Evolutionary conservation across 345 rosid genomes (phyloP), one percentile per base, ranked within the genome.

Genomic region (Populus tremula): DNA sequence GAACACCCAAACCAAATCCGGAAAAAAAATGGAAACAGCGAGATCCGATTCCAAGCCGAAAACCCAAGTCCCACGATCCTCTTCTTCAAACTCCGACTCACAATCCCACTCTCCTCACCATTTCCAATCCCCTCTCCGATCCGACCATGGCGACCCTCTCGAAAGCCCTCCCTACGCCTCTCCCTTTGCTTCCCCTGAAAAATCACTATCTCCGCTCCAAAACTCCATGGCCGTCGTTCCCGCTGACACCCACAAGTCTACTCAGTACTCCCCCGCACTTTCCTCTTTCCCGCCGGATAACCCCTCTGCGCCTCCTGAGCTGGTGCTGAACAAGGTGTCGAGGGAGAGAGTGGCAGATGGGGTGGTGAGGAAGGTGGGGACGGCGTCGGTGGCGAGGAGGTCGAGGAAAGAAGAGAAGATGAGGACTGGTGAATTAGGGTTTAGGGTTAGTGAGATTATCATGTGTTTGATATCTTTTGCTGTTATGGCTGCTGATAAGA

Each of bases 401-500:
- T 77, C 90, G 65, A 84, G 72, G 75, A 41, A 79, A 31, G 87
- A 75, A 70, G 89, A 84, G 16, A 67, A 38, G 79, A 41, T 86
- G 82, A 82, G 73, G 64, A 31, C 86, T 20, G 88, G 84, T 53
- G 90, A 88, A 56, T 53, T 94, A 78, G 93, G 91, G 79, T 89
- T 90, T 82, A 87, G 98, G 76, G 53, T 96, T 63, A 83, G 85
- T 76, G 90, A 91, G 81, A 81, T 90, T 23, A 81, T 89, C 66
- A 82, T 94, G 79, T 89, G 99, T 72, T 80, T 94, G 91, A 91
- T 94, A 67, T 96, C 99, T 71, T 93, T 96, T 78, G 90, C 98
- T 6, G 91, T 96, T 35, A 92, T 96, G 98, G 97, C 98, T 0
- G 94, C 99, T 50, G 96, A 94, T 82, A 91, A 88, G 87, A 96